phyloP scores from a whole-genome alignment of 2,329 filamentous ascomycete species.

The Epichloe glyceriae region DNA sequence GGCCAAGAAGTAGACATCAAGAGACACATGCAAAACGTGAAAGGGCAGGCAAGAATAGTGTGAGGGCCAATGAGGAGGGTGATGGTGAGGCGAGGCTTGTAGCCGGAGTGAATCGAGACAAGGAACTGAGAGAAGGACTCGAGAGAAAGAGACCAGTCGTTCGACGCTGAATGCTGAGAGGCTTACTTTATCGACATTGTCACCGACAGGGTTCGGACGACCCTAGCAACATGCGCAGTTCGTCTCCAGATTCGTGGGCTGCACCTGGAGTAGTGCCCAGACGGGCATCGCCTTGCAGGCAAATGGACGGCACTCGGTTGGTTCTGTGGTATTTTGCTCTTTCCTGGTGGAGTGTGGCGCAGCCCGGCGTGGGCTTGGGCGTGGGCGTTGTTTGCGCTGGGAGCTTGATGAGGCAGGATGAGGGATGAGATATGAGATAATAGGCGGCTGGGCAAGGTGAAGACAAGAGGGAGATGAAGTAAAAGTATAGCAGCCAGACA shows the following conservation, averaged over 20 bases:
- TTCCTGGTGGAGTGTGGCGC: not conserved
- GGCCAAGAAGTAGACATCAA: not conserved
- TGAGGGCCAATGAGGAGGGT: not conserved
- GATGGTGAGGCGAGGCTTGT: not conserved
- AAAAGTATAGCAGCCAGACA: too few relatives aligned
- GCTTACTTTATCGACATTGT: slow-evolving; percentile 45
- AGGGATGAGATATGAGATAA: not conserved
- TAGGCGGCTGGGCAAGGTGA: slow-evolving; percentile 6
- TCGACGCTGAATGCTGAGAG: slow-evolving; percentile 9
- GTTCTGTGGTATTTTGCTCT: not conserved
- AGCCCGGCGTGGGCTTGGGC: not conserved
- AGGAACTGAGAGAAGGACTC: slow-evolving; percentile 4
- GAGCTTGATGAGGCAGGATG: not conserved
- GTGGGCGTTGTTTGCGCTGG: not conserved
- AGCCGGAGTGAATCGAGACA: slow-evolving; percentile 3
- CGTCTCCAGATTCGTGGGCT: slow-evolving; percentile 3
- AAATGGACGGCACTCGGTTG: not conserved
- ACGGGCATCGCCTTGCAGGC: not conserved
- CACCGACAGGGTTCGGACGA: slow-evolving; percentile 22
- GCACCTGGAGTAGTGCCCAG: slow-evolving; percentile 2
- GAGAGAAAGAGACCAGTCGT: slow-evolving; percentile 4
- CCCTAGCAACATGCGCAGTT: slow-evolving; percentile 13
- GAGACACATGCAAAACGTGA: not conserved
- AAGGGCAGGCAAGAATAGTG: too few relatives aligned
- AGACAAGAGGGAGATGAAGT: not conserved